Evolutionary conservation across 768 basidiomycete genomes (phyloP).

Genomic region (Pholiota molesta): DNA sequence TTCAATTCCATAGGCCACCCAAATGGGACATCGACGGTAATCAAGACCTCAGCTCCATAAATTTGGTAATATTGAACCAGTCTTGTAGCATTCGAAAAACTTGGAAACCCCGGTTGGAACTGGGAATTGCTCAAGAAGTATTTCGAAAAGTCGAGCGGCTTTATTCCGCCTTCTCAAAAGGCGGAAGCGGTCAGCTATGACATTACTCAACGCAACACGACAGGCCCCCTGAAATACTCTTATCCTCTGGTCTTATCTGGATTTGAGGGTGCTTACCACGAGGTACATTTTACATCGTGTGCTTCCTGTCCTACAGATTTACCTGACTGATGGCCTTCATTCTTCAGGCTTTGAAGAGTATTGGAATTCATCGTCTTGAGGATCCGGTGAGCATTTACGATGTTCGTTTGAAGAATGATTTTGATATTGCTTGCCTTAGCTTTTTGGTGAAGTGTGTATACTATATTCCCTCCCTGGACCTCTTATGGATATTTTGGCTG

Average conservation of each 20-base stretch:
- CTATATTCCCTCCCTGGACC: too few species aligned
- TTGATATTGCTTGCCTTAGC: not conserved
- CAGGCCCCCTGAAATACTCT: not conserved
- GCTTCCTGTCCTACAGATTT: too few species aligned
- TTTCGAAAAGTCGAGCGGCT: not conserved
- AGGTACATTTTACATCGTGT: too few species aligned
- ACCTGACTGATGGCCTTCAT: too few species aligned
- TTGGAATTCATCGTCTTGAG: not conserved
- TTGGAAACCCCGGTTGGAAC: conserved; percentile 5
- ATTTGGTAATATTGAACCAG: not conserved
- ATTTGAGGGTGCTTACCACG: not conserved
- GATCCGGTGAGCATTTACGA: not conserved
- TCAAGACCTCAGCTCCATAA: too few species aligned
- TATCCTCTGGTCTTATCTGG: not conserved
- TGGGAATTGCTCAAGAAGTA: not conserved
- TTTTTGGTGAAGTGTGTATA: not conserved
- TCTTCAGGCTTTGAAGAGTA: not conserved
- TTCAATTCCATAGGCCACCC: conserved; percentile 2
- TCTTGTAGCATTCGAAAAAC: not conserved
- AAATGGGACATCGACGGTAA: conserved; percentile 3
- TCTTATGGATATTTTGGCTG: too few species aligned
- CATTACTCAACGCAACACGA: not conserved
- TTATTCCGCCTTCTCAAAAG: not conserved
- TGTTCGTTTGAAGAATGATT: not conserved
- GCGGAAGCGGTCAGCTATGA: not conserved